Conservation (phyloP, 2,329 filamentous ascomycete genomes). For the Zymoseptoria ardabiliae region DNA sequence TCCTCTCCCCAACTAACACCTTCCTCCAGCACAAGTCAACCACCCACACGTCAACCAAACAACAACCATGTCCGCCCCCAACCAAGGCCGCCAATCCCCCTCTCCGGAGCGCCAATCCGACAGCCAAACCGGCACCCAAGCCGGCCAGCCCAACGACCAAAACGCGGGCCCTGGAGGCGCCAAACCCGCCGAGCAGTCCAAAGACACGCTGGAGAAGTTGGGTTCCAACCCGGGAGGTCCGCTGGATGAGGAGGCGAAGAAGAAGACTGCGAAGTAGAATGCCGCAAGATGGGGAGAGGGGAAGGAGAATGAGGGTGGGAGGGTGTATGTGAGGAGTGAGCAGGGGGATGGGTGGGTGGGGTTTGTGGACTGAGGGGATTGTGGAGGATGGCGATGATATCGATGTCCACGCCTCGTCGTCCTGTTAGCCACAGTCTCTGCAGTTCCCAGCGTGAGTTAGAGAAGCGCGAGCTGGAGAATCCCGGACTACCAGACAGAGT, state of each 20-base stretch:
- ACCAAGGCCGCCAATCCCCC: constrained; percentile 67
- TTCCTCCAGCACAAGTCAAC: constrained; percentile 11
- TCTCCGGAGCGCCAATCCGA: constrained; percentile 61
- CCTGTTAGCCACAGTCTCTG: no score
- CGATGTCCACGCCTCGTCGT: no score
- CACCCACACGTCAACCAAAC: neutral
- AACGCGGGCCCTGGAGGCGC: constrained; percentile 30
- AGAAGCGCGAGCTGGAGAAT: no score
- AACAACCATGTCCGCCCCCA: constrained; percentile 56
- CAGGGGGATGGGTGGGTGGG: neutral
- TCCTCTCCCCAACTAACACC: neutral
- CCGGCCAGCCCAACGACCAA: constrained; percentile 37
- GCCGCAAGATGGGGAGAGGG: no score
- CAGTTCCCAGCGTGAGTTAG: no score
- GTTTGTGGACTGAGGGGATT: neutral
- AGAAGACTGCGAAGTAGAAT: constrained; percentile 52
- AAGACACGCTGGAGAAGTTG: constrained; percentile 48
- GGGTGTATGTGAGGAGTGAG: neutral
- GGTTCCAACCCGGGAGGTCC: constrained; percentile 59
- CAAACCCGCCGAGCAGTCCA: constrained; percentile 44
- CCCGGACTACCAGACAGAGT: neutral
- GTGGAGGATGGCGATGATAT: no score
- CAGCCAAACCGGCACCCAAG: constrained; percentile 46
- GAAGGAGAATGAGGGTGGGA: neutral
- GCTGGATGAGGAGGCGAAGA: constrained; percentile 50